Evolutionary conservation across 306 rosid species (phyloP), one percentile per base, ranked within the genome.

Genomic region (Rosa chinensis): DNA sequence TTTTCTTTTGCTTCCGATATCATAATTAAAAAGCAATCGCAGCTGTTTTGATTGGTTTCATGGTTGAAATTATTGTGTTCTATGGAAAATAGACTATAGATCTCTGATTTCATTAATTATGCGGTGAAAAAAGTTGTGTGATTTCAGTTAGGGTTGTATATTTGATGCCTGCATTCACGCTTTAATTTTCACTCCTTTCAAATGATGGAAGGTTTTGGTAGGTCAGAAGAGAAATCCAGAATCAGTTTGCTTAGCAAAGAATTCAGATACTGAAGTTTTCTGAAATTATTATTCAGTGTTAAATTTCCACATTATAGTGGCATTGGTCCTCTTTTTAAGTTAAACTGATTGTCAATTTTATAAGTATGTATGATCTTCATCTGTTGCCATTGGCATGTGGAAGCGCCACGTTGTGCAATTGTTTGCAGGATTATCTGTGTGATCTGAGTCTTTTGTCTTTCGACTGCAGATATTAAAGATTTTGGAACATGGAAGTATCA

Each of bases 381-480:
- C 1, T 43, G 10, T 43, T 10, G 10, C 16, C 23, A n/a, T 56
- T n/a, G 23, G 12, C n/a, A 53, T 53, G 21, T 4, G 23, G 23
- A 9, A 45, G 49, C 49, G 8, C 12, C 49, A 1, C 12, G 58
- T 0, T 52, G 35, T 32, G 35, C 35, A 32, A 32, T 32, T 2
- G 35, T 32, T 32, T 52, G n/a, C 58, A 17, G 7, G 47, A 43
- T 48, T 9, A 17, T 61, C 18, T 32, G 21, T 18, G 0, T 42
- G 20, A 35, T 63, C 53, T 59, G 35, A 8, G 63, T 55, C 66
- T 16, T 11, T 43, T 64, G 79, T 74, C 55, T 1, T 21, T 47
- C 2, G 7, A 43, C 7, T 70, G 80, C 94, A 94, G 98, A 94
- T 94, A 73, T 42, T 92, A 73, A 94, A 89, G 53, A 92, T 94